These are phyloP conservation scores for Peronospora destructor DNA, from an alignment of 352 stramenopile species.

Conservation along the genomic window DNA sequence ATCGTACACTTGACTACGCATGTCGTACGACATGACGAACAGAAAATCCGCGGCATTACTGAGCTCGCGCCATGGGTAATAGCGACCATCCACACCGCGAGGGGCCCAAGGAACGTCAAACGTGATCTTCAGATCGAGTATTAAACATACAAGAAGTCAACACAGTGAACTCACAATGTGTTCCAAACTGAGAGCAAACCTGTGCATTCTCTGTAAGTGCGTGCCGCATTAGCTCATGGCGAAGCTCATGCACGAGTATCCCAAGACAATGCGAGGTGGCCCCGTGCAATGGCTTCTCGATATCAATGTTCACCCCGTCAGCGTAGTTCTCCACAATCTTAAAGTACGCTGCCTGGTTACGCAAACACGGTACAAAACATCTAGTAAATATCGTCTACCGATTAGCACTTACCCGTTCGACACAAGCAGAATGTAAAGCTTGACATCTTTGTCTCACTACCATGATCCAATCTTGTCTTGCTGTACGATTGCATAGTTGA, in stretches of 20 bases:
- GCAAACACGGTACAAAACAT: neutral
- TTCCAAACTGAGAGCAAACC: conserved; percentile 22
- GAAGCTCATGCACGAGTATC: conserved; percentile 56
- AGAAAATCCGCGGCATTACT: conserved; percentile 68
- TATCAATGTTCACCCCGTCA: conserved; percentile 83
- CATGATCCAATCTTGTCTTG: conserved; percentile 51
- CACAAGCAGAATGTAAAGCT: neutral
- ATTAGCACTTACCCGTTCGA: neutral
- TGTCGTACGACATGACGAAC: conserved; percentile 93
- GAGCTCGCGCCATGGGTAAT: conserved; percentile 76
- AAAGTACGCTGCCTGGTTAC: conserved; percentile 38
- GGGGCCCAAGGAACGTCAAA: conserved; percentile 80
- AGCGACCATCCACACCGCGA: conserved; percentile 68
- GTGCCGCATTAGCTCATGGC: conserved; percentile 41
- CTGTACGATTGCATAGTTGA: conserved; percentile 47
- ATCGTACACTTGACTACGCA: conserved; percentile 88
- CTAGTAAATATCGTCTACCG: neutral
- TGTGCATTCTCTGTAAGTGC: conserved; percentile 55
- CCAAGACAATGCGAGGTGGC: conserved; percentile 39
- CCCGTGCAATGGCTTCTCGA: conserved; percentile 56
- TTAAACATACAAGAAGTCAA: conserved; percentile 5
- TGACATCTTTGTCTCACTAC: conserved; percentile 9
- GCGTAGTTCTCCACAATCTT: conserved; percentile 61
- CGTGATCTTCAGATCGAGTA: conserved; percentile 42
- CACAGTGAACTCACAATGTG: neutral